These are phyloP conservation scores for Entomortierella parvispora DNA, from an alignment of 192 early-diverging fungal species.

Conservation along the genomic window DNA sequence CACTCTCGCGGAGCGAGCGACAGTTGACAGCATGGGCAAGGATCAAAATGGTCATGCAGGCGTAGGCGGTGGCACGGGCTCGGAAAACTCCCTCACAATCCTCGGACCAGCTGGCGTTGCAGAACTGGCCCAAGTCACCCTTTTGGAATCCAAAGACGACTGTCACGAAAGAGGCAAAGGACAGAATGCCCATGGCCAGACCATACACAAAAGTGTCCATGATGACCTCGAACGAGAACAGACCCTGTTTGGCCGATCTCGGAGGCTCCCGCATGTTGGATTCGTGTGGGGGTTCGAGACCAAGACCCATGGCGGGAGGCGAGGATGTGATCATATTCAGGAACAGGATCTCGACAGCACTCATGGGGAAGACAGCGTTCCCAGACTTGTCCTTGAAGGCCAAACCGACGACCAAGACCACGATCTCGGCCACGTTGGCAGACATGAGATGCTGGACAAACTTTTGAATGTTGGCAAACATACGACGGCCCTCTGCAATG, in stretches of 20 bases:
- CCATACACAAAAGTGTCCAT: conserved; percentile 79
- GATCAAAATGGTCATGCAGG: conserved; percentile 74
- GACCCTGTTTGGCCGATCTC: conserved; percentile 64
- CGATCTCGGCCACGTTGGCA: conserved; percentile 75
- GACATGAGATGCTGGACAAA: conserved; percentile 78
- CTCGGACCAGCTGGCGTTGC: conserved; percentile 50
- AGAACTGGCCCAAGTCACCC: conserved; percentile 66
- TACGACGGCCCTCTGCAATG: conserved; percentile 81
- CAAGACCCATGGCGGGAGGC: conserved; percentile 81
- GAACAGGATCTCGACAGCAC: conserved; percentile 81
- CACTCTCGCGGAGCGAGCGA: conserved; percentile 69
- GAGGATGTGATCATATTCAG: conserved; percentile 82
- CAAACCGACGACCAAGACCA: conserved; percentile 75
- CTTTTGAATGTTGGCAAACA: conserved; percentile 81
- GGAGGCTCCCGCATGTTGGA: conserved; percentile 82
- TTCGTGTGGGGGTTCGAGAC: conserved; percentile 70
- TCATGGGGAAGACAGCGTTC: conserved; percentile 75
- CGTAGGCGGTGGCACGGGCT: conserved; percentile 79
- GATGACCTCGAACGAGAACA: conserved; percentile 75
- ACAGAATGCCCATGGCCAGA: conserved; percentile 68
- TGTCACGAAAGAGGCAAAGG: conserved; percentile 71
- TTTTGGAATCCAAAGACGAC: conserved; percentile 71
- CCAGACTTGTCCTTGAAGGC: conserved; percentile 68
- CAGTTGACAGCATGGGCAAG: conserved; percentile 85
- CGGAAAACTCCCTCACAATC: conserved; percentile 76